These are phyloP conservation scores for Taphrina pruni DNA, from an alignment of 1,139 yeast species.

Conservation along the genomic window DNA sequence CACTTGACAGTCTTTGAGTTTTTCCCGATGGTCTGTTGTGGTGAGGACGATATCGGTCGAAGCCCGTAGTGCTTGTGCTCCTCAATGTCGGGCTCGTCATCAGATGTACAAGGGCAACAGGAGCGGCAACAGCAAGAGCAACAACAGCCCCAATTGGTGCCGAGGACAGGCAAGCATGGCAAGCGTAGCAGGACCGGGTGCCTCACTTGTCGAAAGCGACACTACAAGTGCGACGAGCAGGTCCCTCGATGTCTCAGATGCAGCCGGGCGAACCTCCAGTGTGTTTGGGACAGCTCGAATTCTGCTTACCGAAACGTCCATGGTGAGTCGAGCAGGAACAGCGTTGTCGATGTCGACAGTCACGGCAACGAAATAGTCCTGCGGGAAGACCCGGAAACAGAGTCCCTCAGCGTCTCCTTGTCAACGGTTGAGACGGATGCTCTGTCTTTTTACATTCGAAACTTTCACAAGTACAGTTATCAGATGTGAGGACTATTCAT, in stretches of 20 bases:
- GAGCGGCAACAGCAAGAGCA: neutral
- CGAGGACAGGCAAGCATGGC: slow-evolving; percentile 15
- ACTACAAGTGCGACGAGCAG: slow-evolving; percentile 26
- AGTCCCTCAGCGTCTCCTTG: slow-evolving; percentile 13
- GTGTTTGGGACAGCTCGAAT: slow-evolving; percentile 10
- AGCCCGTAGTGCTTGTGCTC: no score
- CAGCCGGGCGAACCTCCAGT: slow-evolving; percentile 2
- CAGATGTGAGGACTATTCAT: slow-evolving; percentile 12
- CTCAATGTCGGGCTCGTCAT: neutral
- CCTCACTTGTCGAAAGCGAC: slow-evolving; percentile 49
- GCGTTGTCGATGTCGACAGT: slow-evolving; percentile 5
- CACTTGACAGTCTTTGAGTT: no score
- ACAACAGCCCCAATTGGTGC: neutral
- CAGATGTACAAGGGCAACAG: neutral
- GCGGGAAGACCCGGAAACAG: neutral
- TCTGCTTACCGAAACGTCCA: neutral
- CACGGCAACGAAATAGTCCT: slow-evolving; percentile 8
- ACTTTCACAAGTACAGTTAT: slow-evolving; percentile 21
- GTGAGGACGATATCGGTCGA: no score
- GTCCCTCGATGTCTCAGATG: slow-evolving; percentile 22
- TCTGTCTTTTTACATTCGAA: slow-evolving; percentile 5
- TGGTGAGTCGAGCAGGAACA: neutral
- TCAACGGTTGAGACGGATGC: slow-evolving; percentile 25
- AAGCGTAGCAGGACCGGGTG: slow-evolving; percentile 48
- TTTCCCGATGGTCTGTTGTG: no score